Percentiles rank a stretch among this genome's conserved stretches.
These are phyloP conservation scores for Phytophthora sp. DNA, from an alignment of 352 stramenopile genomes.

Conservation along the genomic window DNA sequence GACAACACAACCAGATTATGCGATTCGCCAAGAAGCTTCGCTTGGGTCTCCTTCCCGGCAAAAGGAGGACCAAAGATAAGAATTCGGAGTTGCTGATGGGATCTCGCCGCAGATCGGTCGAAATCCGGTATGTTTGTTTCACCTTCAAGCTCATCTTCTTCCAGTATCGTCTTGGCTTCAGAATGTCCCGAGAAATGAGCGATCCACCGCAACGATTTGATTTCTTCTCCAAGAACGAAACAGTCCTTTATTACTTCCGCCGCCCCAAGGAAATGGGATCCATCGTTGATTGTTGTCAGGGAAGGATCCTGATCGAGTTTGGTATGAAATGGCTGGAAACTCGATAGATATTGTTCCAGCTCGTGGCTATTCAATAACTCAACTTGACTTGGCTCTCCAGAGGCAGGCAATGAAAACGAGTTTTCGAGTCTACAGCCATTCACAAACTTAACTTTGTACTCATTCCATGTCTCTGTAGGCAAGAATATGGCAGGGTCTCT, in stretches of 20 bases:
- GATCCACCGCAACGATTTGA: constrained; percentile 76
- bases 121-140: not conserved
- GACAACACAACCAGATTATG: constrained; percentile 65
- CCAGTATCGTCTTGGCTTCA: not conserved
- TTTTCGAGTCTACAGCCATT: constrained; percentile 16
- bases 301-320: constrained; percentile 26
- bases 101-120: not conserved
- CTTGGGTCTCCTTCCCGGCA: constrained; percentile 63
- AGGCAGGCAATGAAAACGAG: not conserved
- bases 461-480: constrained; percentile 50
- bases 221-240: constrained; percentile 57
- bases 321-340: constrained; percentile 35
- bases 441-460: constrained; percentile 61
- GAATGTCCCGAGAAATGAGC: constrained; percentile 9
- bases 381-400: constrained; percentile 6
- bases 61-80: constrained; percentile 69
- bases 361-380: constrained; percentile 42
- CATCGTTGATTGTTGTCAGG: constrained; percentile 31
- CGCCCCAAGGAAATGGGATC: constrained; percentile 54
- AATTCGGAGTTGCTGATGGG: constrained; percentile 46
- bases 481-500: constrained; percentile 51
- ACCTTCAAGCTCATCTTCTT: constrained; percentile 1
- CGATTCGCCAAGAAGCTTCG: constrained; percentile 48
- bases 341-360: constrained; percentile 53
- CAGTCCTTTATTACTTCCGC: constrained; percentile 51